Base-by-base conservation (phyloP, 1,139 yeast genomes). In the Hemisphaericaspora lyxosophila region DNA sequence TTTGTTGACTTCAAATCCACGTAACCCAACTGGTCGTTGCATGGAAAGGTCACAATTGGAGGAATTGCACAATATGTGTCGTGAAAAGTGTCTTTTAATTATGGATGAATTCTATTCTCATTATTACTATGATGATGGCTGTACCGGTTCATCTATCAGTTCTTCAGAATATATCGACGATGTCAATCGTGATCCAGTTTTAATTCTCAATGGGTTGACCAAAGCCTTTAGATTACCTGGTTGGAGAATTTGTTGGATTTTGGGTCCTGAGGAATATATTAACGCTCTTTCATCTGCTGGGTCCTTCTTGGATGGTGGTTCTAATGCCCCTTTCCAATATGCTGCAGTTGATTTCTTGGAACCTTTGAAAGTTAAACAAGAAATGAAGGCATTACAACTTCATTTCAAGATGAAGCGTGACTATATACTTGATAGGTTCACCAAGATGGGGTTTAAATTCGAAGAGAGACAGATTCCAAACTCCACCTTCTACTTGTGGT, bases 31-130 rank as follows among this genome's bases (percentile, higher is more conserved):
- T 2, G 86, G 86, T 26, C 75, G 66, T 50, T 70, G 80, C 40
- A 68, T 80, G 69, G 60, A 75, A 2, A 70, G 68, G n/a, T 60
- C 60, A 6, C 83, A 80, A 53, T 65, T 80, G 48, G 54, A 65
- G 38, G 67, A 73, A 35, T 65, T 80, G 43, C 85, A 80, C 54
- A 67, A 70, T 38, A 63, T 80, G 64, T 80, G 85, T 54, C 64
- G 83, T 40, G 74, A 74, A 36, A 66, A 62, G 42, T 79, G 85
- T 56, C 64, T 80, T 35, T 66, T 80, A 47, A 80, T 80, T 44
- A 80, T 80, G 85, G 86, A 80, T 56, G 86, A 80, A 51, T 80
- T 80, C 51, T 80, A 80, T 54, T 75, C 82, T 4, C 78, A 82
- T 48, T 80, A 79, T 53, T 78, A 78, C 51, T 80, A 80, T 50